These are phyloP conservation scores for Microcos paniculata DNA, from an alignment of 345 rosid species.

Conservation along the genomic window DNA sequence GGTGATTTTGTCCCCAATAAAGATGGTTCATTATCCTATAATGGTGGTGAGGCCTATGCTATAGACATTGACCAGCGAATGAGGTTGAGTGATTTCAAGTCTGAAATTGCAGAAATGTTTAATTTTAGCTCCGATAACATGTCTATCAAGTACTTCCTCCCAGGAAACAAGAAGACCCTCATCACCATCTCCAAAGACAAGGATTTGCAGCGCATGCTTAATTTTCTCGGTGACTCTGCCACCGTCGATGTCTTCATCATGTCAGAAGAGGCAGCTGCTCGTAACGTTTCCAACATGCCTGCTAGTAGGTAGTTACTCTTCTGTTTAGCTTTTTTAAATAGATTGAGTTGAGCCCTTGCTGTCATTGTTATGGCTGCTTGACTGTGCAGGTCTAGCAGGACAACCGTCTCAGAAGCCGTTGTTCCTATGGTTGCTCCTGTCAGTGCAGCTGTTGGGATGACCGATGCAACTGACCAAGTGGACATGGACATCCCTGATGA, in stretches of 20 bases:
- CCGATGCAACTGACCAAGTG: slow-evolving; percentile 17
- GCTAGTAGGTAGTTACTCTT: slow-evolving; percentile 60
- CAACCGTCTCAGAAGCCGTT: slow-evolving; percentile 59
- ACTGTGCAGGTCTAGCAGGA: slow-evolving; percentile 65
- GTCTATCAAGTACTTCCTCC: slow-evolving; percentile 81
- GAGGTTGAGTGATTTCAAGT: slow-evolving; percentile 58
- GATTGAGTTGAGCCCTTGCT: background rate
- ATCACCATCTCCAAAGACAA: slow-evolving; percentile 88
- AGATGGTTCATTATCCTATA: slow-evolving; percentile 69
- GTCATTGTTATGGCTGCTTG: slow-evolving; percentile 17
- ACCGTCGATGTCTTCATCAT: slow-evolving; percentile 65
- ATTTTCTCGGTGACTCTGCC: slow-evolving; percentile 61
- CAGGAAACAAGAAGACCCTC: slow-evolving; percentile 83
- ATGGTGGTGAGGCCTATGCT: slow-evolving; percentile 87
- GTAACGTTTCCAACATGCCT: slow-evolving; percentile 55
- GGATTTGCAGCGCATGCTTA: slow-evolving; percentile 82
- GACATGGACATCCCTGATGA: slow-evolving; percentile 37
- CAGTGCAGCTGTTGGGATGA: slow-evolving; percentile 38
- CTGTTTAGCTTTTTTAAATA: background rate
- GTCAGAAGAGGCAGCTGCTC: slow-evolving; percentile 57
- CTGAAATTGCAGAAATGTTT: slow-evolving; percentile 81
- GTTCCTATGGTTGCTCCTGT: slow-evolving; percentile 40
- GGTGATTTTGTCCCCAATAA: slow-evolving; percentile 68
- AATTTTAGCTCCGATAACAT: slow-evolving; percentile 49
- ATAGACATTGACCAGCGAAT: slow-evolving; percentile 67